phyloP scores from a whole-genome alignment of 805 yeast species.

The Allodekkera sacchari region DNA sequence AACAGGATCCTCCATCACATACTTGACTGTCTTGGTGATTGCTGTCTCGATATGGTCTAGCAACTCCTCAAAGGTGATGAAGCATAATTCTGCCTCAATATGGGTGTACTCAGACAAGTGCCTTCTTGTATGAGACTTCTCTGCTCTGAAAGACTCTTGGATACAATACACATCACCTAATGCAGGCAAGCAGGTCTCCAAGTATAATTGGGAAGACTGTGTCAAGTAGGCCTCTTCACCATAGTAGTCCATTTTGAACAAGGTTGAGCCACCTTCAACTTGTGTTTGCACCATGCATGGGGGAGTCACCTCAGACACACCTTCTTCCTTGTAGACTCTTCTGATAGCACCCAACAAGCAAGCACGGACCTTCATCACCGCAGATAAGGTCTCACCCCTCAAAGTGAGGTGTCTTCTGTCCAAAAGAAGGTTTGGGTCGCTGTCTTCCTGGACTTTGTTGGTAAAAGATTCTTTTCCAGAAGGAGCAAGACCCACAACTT shows the following conservation, averaged over 20 bases:
- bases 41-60: slow-evolving; percentile 78
- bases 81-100: slow-evolving; percentile 89
- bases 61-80: slow-evolving; percentile 79
- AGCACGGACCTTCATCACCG: slow-evolving; percentile 94
- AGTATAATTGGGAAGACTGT: slow-evolving; percentile 92
- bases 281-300: slow-evolving; percentile 99
- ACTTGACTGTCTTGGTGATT: slow-evolving; percentile 58
- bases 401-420: slow-evolving; percentile 95
- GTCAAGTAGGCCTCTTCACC: slow-evolving; percentile 96
- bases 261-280: slow-evolving; percentile 98
- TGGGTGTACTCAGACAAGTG: slow-evolving; percentile 96
- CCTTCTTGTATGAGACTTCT: slow-evolving; percentile 97
- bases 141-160: slow-evolving; percentile 99
- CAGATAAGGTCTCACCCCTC: slow-evolving; percentile 90
- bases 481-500: slow-evolving; percentile 89
- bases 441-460: slow-evolving; percentile 87
- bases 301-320: slow-evolving; percentile 86
- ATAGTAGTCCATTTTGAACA: slow-evolving; percentile 87
- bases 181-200: slow-evolving; percentile 94
- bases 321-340: slow-evolving; percentile 66
- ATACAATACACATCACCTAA: slow-evolving; percentile 96
- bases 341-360: slow-evolving; percentile 65
- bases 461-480: slow-evolving; percentile 92
- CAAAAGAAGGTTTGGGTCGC: slow-evolving; percentile 86
- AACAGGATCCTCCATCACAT: slow-evolving; percentile 80